A percentile compares a stretch with the other conserved stretches of the same genome.
Evolutionary conservation across 2,329 filamentous ascomycete genomes (phyloP).

Genomic region (Aspergillus nomiae): DNA sequence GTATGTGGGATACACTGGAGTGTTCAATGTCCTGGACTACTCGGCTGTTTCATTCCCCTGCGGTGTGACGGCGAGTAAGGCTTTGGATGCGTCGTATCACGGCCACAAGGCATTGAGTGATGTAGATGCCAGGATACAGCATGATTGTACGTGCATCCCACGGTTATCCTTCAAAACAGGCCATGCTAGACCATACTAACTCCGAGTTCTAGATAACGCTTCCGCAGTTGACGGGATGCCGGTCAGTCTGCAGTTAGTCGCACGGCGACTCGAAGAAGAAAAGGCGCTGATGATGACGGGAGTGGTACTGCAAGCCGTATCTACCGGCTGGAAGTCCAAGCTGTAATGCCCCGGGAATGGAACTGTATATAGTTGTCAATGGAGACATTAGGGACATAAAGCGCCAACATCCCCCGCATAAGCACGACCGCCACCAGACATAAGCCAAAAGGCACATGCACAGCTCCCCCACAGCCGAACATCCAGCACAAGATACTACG

Average conservation of each 20-base stretch:
- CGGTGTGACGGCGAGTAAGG: slow-evolving; percentile 18
- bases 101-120: slow-evolving; percentile 11
- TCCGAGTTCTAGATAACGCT: background rate
- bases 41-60: slow-evolving; percentile 23
- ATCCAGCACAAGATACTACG: no score
- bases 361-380: background rate
- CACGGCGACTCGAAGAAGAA: slow-evolving; percentile 34
- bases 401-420: no score
- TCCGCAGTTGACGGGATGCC: slow-evolving; percentile 23
- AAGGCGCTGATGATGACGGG: slow-evolving; percentile 40
- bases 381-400: background rate
- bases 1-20: slow-evolving; percentile 23
- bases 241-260: slow-evolving; percentile 33
- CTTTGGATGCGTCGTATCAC: slow-evolving; percentile 6
- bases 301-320: slow-evolving; percentile 36
- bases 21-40: slow-evolving; percentile 24
- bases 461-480: no score
- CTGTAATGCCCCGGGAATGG: background rate
- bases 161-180: background rate
- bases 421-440: no score
- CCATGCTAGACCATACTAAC: background rate
- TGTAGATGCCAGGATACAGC: slow-evolving; percentile 11
- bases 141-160: slow-evolving; percentile 12
- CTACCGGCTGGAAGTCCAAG: background rate
- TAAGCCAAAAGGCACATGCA: no score